Evolutionary conservation across 148 eudicot genomes (phyloP).

Genomic region (Hydrangea macrophylla): DNA sequence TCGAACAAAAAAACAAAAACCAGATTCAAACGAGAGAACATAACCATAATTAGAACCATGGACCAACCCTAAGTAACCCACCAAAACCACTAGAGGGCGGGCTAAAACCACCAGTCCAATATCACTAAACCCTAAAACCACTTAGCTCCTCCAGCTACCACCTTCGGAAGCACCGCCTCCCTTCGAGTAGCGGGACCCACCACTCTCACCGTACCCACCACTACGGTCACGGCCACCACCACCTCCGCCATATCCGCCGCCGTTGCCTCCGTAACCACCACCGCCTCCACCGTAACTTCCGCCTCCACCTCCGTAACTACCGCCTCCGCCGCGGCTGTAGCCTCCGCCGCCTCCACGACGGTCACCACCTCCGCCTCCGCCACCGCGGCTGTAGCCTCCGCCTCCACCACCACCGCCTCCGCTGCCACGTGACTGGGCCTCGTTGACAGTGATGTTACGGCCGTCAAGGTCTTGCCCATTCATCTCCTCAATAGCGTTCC

Average conservation of each 20-base stretch:
- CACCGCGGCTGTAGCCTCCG: constrained; percentile 17
- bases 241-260: not conserved
- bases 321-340: not conserved
- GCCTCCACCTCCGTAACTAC: constrained; percentile 16
- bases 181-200: constrained; percentile 2
- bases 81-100: not conserved
- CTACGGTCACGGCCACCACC: no score
- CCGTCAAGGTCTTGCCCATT: constrained; percentile 39
- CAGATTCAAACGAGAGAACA: no score
- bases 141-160: not conserved
- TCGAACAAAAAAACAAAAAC: no score
- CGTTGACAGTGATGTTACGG: constrained; percentile 38
- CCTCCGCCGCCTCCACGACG: no score
- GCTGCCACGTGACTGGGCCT: constrained; percentile 36
- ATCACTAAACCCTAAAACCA: not conserved
- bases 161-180: constrained; percentile 26
- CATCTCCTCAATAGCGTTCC: constrained; percentile 44
- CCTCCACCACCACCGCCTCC: constrained; percentile 35
- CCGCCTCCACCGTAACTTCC: no score
- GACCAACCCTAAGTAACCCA: not conserved
- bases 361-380: no score
- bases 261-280: constrained; percentile 15
- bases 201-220: not conserved
- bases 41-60: not conserved
- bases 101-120: not conserved